Evolutionary conservation across 1,284 basidiomycete genomes (phyloP), one percentile per base, ranked within the genome.

Genomic region (Microbotryum lychnidis-dioicae): DNA sequence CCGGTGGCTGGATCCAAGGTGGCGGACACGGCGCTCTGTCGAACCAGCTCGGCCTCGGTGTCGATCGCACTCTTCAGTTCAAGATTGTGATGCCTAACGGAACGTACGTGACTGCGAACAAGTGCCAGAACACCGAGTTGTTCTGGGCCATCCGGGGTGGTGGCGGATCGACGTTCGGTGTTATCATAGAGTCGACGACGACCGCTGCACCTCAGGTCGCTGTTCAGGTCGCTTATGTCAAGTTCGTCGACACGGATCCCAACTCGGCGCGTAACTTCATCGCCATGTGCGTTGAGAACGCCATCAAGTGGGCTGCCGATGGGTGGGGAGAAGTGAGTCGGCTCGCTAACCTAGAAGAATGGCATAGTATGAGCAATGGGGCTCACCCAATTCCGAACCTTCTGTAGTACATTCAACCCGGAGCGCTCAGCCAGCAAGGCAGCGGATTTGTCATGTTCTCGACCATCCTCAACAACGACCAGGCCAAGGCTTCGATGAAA

Each of bases 131-230:
- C 21, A 23, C 50, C 1, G 72, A 73, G 45, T 56, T 73, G 4
- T 73, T 68, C 63, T 73, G 66, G 61, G 72, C 65, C 4, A 54
- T 73, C 4, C 54, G 72, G 4, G 72, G 72, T 16, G 67, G 67
- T 21, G 72, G 56, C 1, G 72, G 70, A 12, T 45, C 59, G 8
- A 72, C 68, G 54, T 65, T 60, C 58, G 72, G 72, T 20, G 52
- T 72, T 8, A 68, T 73, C 1, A 25, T 25, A 4, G 25, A 25
- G 25, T 25, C 25, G 25, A 25, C 25, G 25, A 25, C 25, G 25
- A 25, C 25, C 25, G 25, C 25, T 25, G 25, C 25, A 25, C 2
- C 25, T 25, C 25, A 25, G 25, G 25, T 25, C 25, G 4, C 25
- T 4, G 25, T 25, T 25, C 25, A 25, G 25, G 25, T 25, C 25